phyloP scores from a whole-genome alignment of 1,139 yeast species.

The Kluyveromyces sp. region DNA sequence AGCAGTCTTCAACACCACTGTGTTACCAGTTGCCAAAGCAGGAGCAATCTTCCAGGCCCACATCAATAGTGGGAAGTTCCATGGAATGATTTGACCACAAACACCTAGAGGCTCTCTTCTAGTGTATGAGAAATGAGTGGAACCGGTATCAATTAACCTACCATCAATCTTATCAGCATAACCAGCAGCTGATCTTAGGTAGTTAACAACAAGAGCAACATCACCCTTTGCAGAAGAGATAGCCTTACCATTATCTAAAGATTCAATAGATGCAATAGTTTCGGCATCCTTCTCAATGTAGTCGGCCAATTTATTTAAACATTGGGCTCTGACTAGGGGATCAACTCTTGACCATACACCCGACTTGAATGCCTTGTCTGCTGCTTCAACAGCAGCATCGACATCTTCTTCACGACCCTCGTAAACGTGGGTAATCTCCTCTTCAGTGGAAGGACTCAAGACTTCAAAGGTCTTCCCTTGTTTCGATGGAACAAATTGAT shows the following conservation, averaged over 20 bases:
- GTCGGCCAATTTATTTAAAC: constrained; percentile 53
- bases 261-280: constrained; percentile 43
- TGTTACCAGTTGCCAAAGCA: constrained; percentile 54
- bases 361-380: constrained; percentile 36
- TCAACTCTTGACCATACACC: constrained; percentile 38
- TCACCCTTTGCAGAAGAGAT: constrained; percentile 44
- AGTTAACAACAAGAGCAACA: constrained; percentile 46
- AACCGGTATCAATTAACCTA: constrained; percentile 48
- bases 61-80: constrained; percentile 61
- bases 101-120: constrained; percentile 51
- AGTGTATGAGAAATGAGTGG: constrained; percentile 43
- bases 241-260: constrained; percentile 73
- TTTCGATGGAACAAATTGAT: constrained; percentile 37
- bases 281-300: constrained; percentile 50
- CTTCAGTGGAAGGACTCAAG: constrained; percentile 41
- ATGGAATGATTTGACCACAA: constrained; percentile 58
- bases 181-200: constrained; percentile 60
- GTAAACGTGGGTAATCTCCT: constrained; percentile 37
- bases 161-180: constrained; percentile 67
- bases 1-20: constrained; percentile 52
- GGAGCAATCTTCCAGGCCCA: constrained; percentile 59
- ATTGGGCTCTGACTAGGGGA: constrained; percentile 44
- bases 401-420: constrained; percentile 43
- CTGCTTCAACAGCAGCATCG: constrained; percentile 41
- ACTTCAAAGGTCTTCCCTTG: constrained; percentile 37